Base-by-base conservation (phyloP, 495 filamentous ascomycete species). In the Xylaria bambusicola region DNA sequence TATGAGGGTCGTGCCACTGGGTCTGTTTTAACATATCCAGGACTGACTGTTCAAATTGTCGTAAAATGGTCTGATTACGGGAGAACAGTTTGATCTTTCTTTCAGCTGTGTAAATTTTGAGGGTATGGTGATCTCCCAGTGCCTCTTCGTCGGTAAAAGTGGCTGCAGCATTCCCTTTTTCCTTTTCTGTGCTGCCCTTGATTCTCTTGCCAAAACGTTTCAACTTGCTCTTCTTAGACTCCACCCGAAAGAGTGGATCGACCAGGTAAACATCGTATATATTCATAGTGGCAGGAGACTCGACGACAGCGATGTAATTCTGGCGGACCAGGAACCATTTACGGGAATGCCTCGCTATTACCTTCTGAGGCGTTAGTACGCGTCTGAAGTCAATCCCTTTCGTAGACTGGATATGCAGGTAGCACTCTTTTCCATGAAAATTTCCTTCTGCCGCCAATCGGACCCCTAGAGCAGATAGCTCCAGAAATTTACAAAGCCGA, bases 321-420 rank as follows among this genome's bases (percentile, higher is more conserved):
- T 98, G 93, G 47, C 94, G 80, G n/a, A 99, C 93, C 33, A 96
- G 78, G 71, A 99, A 99, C 94, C 94, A 99, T 71, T 96, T 96
- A 7, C 92, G 91, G 55, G 81, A 85, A 74, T 97, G 93, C 17
- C 92, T 83, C 42, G 86, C 84, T 64, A 88, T 88, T 61, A 97
- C 76, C 57, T 88, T 81, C 23, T 80, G 77, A 0, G 93, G 91
- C 6, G 82, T 91, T 67, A 92, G 81, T 35, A 91, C 86, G 61
- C 87, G 87, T 46, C 92, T 82, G 72, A 95, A 93, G 69, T 97
- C 93, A 48, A 96, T 83, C 15, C 93, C 93, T 63, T 96, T 95
- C 0, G 89, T 86, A 38, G 91, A 94, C 66, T 92, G 88, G 47
- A 98, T 94, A 55, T 95, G 85, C 48, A 98, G 77, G 65, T 91